Evolutionary conservation across 495 filamentous ascomycete genomes (phyloP).

Genomic region (Daldinia loculata): DNA sequence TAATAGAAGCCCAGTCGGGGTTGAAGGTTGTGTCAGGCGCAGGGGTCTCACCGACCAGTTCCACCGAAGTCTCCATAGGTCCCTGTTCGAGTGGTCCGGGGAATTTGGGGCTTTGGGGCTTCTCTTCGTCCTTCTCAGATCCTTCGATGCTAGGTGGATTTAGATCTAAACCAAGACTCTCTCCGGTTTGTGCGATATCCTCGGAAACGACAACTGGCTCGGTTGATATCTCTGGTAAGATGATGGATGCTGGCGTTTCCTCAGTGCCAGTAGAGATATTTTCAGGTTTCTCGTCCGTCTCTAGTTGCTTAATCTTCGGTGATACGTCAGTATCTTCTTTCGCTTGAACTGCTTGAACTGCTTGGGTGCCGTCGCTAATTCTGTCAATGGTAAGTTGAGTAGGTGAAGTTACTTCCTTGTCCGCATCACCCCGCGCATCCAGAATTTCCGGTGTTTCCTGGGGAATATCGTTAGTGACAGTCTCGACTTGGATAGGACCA

Average conservation of each 20-base stretch:
- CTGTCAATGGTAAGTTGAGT: conserved; percentile 7
- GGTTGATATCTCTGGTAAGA: conserved; percentile 20
- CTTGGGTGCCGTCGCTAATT: conserved; percentile 9
- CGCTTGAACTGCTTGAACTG: background rate
- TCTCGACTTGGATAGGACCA: conserved; percentile 24
- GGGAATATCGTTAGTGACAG: conserved; percentile 1
- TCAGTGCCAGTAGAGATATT: conserved; percentile 2
- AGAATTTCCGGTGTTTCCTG: conserved; percentile 12
- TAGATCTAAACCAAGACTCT: conserved; percentile 10
- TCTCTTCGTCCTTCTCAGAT: conserved; percentile 46
- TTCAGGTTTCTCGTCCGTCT: conserved; percentile 5
- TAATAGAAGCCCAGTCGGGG: conserved; percentile 14
- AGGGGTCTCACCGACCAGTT: conserved; percentile 10
- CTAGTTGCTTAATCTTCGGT: background rate
- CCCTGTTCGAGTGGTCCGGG: conserved; percentile 33
- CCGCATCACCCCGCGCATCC: conserved; percentile 11
- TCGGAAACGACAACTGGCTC: conserved; percentile 13
- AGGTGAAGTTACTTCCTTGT: conserved; percentile 4
- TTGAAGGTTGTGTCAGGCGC: conserved; percentile 18
- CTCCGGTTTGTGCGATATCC: conserved; percentile 16
- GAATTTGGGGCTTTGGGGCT: conserved; percentile 41
- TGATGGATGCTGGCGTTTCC: conserved; percentile 6
- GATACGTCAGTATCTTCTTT: conserved; percentile 1
- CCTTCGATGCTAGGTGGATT: conserved; percentile 11
- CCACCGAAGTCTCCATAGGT: conserved; percentile 24